Evolutionary conservation across 768 basidiomycete genomes (phyloP).

Genomic region (Boletales sp.): DNA sequence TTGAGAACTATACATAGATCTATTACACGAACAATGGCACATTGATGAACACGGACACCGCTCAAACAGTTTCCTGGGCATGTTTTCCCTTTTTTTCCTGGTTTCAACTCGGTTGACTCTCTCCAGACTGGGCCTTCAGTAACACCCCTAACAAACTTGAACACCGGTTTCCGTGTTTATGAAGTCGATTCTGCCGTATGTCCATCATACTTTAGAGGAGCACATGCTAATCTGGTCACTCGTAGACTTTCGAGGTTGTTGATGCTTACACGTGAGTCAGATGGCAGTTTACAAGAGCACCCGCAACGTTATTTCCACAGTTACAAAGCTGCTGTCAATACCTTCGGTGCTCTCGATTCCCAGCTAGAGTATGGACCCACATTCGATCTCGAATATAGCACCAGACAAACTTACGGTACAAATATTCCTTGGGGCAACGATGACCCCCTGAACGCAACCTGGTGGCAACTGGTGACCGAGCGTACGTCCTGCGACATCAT

Average conservation of each 20-base stretch:
- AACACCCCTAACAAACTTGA: slow-evolving; percentile 66
- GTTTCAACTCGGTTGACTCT: slow-evolving; percentile 7
- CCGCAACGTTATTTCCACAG: slow-evolving; percentile 30
- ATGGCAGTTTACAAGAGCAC: not conserved
- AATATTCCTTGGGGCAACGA: slow-evolving; percentile 52
- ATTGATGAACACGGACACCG: slow-evolving; percentile 50
- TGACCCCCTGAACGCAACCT: slow-evolving; percentile 77
- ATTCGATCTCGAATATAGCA: slow-evolving; percentile 61
- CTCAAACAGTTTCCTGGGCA: slow-evolving; percentile 52
- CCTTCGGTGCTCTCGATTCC: slow-evolving; percentile 54
- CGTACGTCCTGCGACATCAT: slow-evolving; percentile 36
- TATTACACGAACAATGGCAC: slow-evolving; percentile 75
- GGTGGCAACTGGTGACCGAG: slow-evolving; percentile 81
- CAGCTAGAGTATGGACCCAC: slow-evolving; percentile 59
- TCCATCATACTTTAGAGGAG: not conserved
- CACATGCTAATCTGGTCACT: slow-evolving; percentile 1
- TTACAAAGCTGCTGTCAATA: slow-evolving; percentile 60
- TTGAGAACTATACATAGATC: slow-evolving; percentile 39
- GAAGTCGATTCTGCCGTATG: slow-evolving; percentile 54
- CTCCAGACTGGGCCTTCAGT: slow-evolving; percentile 64
- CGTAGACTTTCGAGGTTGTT: slow-evolving; percentile 70
- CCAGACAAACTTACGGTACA: slow-evolving; percentile 62
- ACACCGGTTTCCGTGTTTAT: slow-evolving; percentile 62
- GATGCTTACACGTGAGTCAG: slow-evolving; percentile 69
- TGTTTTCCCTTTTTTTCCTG: slow-evolving; percentile 10